Percentiles rank a stretch among this genome's conserved stretches.
phyloP scores from a whole-genome alignment of 805 yeast genomes.

The Saccharomycopsis fibuligera region DNA sequence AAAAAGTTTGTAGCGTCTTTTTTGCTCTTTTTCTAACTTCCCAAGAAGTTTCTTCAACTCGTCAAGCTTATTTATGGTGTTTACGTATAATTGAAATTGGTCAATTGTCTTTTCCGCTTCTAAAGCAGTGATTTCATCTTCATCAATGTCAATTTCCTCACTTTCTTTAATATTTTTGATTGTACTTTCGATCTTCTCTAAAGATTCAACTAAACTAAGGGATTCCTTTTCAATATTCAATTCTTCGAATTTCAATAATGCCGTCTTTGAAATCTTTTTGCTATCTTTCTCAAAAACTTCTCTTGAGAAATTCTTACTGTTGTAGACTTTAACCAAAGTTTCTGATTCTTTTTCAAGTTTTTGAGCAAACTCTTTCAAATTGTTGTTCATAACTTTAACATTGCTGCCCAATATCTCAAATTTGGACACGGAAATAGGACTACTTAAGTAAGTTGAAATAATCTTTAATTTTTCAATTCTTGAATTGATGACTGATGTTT shows the following conservation, averaged over 20 bases:
- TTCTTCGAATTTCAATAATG: slow-evolving; percentile 17
- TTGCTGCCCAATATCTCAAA: slow-evolving; percentile 18
- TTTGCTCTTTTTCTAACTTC: slow-evolving; percentile 19
- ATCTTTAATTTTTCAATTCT: slow-evolving; percentile 17
- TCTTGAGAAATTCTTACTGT: slow-evolving; percentile 7
- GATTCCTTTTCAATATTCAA: slow-evolving; percentile 19
- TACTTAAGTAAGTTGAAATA: slow-evolving; percentile 5
- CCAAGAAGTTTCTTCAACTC: slow-evolving; percentile 7
- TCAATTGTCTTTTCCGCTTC: slow-evolving; percentile 12
- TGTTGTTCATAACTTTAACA: slow-evolving; percentile 27
- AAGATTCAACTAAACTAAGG: slow-evolving; percentile 10
- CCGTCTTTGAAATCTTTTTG: slow-evolving; percentile 7
- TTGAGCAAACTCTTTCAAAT: slow-evolving; percentile 9
- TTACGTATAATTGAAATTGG: slow-evolving; percentile 3
- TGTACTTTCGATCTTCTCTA: slow-evolving; percentile 10
- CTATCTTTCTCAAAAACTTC: slow-evolving; percentile 19
- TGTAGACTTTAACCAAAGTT: slow-evolving; percentile 4
- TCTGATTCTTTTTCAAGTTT: slow-evolving; percentile 6
- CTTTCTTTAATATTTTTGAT: slow-evolving; percentile 5
- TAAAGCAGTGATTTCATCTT: slow-evolving; percentile 5
- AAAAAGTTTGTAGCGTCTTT: slow-evolving; percentile 12
- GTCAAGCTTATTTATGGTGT: slow-evolving; percentile 4
- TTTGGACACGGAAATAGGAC: slow-evolving; percentile 21
- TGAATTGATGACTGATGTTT: slow-evolving; percentile 11
- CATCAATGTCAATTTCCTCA: slow-evolving; percentile 4